Conservation (phyloP, 352 stramenopile genomes). For the Bremia lactucae region DNA sequence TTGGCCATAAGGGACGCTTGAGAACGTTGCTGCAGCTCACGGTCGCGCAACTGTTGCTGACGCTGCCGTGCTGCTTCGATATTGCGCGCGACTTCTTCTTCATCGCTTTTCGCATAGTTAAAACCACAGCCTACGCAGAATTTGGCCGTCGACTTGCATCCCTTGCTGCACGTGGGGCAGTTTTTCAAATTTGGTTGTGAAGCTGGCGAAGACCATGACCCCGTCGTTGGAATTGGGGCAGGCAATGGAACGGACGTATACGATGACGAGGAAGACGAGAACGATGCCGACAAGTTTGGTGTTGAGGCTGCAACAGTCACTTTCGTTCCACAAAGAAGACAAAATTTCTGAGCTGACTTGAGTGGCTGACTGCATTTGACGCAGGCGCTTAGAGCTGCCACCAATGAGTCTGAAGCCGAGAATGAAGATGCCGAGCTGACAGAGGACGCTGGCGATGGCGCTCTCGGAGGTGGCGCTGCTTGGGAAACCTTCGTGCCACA, state of each 20-base stretch:
- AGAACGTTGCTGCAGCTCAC: constrained; percentile 48
- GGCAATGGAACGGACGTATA: constrained; percentile 41
- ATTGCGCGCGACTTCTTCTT: constrained; percentile 71
- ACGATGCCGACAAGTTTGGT: constrained; percentile 15
- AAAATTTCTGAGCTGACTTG: constrained; percentile 66
- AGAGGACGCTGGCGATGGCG: constrained; percentile 19
- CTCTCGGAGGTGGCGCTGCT: constrained; percentile 3
- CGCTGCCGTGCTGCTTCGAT: constrained; percentile 48
- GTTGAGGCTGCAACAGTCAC: constrained; percentile 17
- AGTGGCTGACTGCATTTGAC: constrained; percentile 35
- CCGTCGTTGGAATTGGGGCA: constrained; percentile 41
- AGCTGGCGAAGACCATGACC: constrained; percentile 21
- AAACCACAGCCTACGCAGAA: constrained; percentile 77
- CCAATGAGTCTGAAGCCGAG: constrained; percentile 9
- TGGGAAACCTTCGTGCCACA: constrained; percentile 35
- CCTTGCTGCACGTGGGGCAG: constrained; percentile 51
- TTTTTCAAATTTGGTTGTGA: constrained; percentile 38
- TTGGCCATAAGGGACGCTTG: constrained; percentile 61
- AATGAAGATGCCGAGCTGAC: constrained; percentile 23
- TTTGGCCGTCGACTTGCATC: constrained; percentile 70
- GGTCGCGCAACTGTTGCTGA: constrained; percentile 32
- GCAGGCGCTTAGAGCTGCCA: constrained; percentile 18
- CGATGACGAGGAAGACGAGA: constrained; percentile 17
- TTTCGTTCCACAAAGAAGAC: constrained; percentile 64
- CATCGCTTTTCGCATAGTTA: constrained; percentile 66